Evolutionary conservation across 345 rosid genomes (phyloP).

Genomic region (Euphorbia pulcherrima): DNA sequence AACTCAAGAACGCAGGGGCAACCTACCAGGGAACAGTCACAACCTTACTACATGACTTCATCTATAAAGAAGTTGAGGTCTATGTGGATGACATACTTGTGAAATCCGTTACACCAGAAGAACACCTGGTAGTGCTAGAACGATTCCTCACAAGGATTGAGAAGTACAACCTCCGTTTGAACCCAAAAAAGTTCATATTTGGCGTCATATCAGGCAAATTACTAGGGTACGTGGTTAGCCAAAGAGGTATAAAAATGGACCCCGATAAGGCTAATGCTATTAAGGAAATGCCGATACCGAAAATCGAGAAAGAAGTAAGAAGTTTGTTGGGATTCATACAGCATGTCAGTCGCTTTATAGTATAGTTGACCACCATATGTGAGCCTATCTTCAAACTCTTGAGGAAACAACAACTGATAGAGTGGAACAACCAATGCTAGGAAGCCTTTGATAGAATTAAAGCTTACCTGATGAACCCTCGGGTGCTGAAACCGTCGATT

Average conservation of each 20-base stretch:
- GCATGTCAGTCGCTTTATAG: neutral
- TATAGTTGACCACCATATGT: neutral
- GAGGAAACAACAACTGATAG: neutral
- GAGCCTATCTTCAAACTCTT: neutral
- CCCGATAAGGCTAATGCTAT: neutral
- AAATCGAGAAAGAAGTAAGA: neutral
- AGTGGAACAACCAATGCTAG: neutral
- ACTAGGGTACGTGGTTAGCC: too few relatives aligned
- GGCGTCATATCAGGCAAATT: neutral
- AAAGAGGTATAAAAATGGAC: neutral
- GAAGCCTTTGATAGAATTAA: neutral
- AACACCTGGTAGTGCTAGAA: too few relatives aligned
- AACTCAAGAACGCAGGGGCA: too few relatives aligned
- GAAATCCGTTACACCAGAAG: too few relatives aligned
- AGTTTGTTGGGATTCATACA: neutral
- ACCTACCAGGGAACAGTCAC: too few relatives aligned
- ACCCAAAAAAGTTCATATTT: too few relatives aligned
- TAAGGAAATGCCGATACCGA: neutral
- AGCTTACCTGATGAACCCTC: neutral
- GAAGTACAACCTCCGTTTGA: too few relatives aligned
- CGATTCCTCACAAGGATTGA: too few relatives aligned
- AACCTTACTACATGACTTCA: too few relatives aligned
- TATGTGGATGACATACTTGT: too few relatives aligned
- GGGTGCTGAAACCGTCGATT: neutral
- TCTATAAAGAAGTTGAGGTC: too few relatives aligned